phyloP scores from a whole-genome alignment of 352 stramenopile genomes.

The Phytopythium vexans region DNA sequence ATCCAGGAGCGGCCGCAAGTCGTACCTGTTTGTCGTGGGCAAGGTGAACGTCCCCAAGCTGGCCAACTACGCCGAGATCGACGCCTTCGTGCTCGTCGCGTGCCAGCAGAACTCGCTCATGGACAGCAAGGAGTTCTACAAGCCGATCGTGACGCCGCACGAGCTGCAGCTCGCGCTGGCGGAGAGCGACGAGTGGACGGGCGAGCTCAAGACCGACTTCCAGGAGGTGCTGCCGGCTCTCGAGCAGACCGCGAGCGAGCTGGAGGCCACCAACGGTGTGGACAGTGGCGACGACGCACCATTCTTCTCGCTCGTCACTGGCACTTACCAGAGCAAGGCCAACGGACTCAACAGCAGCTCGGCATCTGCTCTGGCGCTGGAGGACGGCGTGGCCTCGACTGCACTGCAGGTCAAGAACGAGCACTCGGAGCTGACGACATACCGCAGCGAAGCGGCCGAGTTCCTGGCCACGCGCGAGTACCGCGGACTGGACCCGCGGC shows the following conservation, averaged over 20 bases:
- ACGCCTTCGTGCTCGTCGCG: conserved; percentile 95
- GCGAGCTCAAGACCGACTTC: conserved; percentile 84
- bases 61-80: conserved; percentile 97
- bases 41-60: conserved; percentile 98
- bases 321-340: conserved; percentile 60
- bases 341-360: conserved; percentile 9
- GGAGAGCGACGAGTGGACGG: conserved; percentile 83
- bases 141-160: conserved; percentile 91
- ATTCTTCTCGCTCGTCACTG: conserved; percentile 81
- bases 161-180: conserved; percentile 95
- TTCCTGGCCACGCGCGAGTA: conserved; percentile 75
- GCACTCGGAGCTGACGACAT: conserved; percentile 48
- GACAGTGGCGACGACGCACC: conserved; percentile 47
- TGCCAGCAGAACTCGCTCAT: conserved; percentile 95
- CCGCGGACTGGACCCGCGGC: conserved; percentile 70
- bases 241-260: conserved; percentile 26
- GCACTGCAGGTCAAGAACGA: conserved; percentile 58
- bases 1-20: conserved; percentile 88
- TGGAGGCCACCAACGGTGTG: conserved; percentile 18
- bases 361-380: conserved; percentile 19
- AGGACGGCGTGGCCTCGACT: conserved; percentile 24
- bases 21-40: conserved; percentile 96
- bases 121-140: conserved; percentile 90
- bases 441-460: conserved; percentile 71
- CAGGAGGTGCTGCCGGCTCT: conserved; percentile 69